Evolutionary conservation across 192 early-diverging fungal species (phyloP), one percentile per base, ranked within the genome.

Genomic region (Backusella macrospora): DNA sequence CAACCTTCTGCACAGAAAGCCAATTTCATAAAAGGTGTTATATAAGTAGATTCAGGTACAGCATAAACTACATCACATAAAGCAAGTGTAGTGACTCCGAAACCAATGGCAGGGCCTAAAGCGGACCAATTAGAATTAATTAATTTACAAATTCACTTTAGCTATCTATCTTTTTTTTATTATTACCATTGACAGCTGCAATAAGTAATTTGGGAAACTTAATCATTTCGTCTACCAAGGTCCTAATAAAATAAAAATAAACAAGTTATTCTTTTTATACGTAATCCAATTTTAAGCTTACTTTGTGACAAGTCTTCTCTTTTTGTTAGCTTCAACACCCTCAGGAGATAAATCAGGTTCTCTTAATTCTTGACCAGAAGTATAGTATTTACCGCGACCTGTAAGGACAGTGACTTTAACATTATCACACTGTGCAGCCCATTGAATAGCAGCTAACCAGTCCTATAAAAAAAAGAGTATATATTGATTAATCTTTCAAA

Each of bases 1-100:
- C 88, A 90, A 12, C 88, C 92, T 74, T 93, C 92, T 12, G 88
- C 91, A 69, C 90, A 91, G 70, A 92, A 90, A 12, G 14, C 91
- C 43, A 91, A 81, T 67, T 91, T 80, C 78, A 91, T 90, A 74
- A 93, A 92, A 29, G 92, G 91, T 23, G 90, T 91, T 42, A 76
- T 82, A 75, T 90, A 92, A 16, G 88, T 87, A 8, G 91, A 90
- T 16, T 88, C 78, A 45, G 87, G 87, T 10, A 85, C 79, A 0
- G 89, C 68, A 69, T 92, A 89, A 23, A 94, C 81, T 34, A 91
- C 84, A 81, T 94, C 92, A 74, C 85, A 91, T 1, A 92, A 86
- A 1, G 87, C 87, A 38, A 88, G 66, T 15, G 86, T 85, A 0
- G 92, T 92, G 66, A 85, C 90, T 26, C 80, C 89, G 72, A 90